phyloP scores from a whole-genome alignment of 345 rosid species.

The Moricandia arvensis region DNA sequence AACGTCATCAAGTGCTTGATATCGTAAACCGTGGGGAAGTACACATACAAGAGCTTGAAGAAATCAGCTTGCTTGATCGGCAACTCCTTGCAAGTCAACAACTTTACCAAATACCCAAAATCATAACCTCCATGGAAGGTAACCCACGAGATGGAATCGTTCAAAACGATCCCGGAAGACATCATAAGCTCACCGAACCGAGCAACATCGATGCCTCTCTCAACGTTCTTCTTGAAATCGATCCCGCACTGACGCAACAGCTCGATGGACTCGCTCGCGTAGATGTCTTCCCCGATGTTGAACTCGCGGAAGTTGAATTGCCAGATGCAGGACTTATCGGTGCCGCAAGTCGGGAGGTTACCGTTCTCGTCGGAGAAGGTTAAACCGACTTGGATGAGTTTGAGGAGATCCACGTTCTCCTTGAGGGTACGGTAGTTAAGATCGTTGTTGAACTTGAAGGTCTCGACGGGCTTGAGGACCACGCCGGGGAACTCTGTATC shows the following conservation, averaged over 20 bases:
- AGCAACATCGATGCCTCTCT: constrained; percentile 73
- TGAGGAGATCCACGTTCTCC: constrained; percentile 80
- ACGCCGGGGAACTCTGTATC: constrained; percentile 97
- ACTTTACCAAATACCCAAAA: constrained; percentile 81
- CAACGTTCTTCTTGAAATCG: constrained; percentile 73
- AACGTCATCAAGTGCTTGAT: constrained; percentile 92
- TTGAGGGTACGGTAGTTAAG: constrained; percentile 76
- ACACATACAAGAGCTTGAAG: constrained; percentile 59
- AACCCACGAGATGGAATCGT: constrained; percentile 69
- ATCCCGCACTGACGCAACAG: constrained; percentile 74
- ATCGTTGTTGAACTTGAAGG: constrained; percentile 76
- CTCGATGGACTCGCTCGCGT: constrained; percentile 82
- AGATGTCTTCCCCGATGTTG: constrained; percentile 63
- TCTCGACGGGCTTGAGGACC: constrained; percentile 72
- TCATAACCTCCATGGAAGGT: constrained; percentile 88
- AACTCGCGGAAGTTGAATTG: constrained; percentile 94
- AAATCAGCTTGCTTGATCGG: constrained; percentile 66
- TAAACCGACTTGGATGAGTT: constrained; percentile 77
- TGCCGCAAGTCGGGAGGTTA: constrained; percentile 75
- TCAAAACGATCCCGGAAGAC: constrained; percentile 85
- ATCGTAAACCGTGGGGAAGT: constrained; percentile 75
- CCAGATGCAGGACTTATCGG: constrained; percentile 75
- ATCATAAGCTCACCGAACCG: constrained; percentile 85
- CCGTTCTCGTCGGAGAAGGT: constrained; percentile 80
- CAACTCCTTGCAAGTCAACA: constrained; percentile 63